Conservation (phyloP, 257 asterid genomes). For the Forsythia viridissima region DNA sequence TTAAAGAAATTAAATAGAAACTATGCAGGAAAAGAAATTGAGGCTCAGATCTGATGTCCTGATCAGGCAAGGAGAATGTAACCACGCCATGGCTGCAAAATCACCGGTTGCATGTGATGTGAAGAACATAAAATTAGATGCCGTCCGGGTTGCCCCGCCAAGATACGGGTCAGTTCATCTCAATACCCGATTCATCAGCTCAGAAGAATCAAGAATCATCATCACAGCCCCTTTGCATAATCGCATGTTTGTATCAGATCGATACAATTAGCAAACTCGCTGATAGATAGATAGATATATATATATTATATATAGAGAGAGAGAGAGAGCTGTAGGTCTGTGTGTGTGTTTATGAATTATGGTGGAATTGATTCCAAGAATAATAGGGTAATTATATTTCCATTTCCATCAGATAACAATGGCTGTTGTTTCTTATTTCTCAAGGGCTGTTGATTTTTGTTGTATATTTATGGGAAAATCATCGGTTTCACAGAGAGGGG, state of each 20-base stretch:
- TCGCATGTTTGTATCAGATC: neutral
- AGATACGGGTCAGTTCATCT: too few species aligned
- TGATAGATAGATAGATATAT: too few species aligned
- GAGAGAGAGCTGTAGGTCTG: too few species aligned
- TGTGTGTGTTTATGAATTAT: too few species aligned
- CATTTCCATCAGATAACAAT: neutral
- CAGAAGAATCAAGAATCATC: neutral
- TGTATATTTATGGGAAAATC: neutral
- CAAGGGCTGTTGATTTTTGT: neutral
- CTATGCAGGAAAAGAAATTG: neutral
- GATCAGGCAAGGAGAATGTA: neutral
- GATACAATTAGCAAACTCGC: neutral
- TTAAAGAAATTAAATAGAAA: too few species aligned
- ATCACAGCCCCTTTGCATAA: neutral
- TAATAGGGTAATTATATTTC: neutral
- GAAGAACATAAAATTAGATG: too few species aligned
- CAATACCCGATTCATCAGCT: neutral
- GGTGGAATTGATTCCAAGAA: neutral
- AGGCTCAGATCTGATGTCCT: neutral
- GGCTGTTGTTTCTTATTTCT: neutral
- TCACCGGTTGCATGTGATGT: constrained; percentile 13
- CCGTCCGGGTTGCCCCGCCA: too few species aligned
- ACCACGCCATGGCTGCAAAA: constrained; percentile 31
- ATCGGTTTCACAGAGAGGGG: neutral
- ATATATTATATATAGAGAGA: too few species aligned